Evolutionary conservation across 2,329 filamentous ascomycete species (phyloP).

Genomic region (Myriosclerotinia scirpicola): DNA sequence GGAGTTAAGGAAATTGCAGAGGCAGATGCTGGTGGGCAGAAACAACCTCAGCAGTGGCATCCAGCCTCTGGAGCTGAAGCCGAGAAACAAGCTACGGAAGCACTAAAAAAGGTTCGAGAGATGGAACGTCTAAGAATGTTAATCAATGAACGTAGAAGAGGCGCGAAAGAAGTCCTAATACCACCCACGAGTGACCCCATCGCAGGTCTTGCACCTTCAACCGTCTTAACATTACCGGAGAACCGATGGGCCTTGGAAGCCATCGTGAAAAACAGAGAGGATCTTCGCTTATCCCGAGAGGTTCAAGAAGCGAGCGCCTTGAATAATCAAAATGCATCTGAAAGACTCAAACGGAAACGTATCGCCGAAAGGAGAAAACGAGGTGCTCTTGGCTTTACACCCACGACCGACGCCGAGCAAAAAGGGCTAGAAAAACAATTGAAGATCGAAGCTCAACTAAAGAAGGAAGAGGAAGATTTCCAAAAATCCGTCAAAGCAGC

Average conservation of each 20-base stretch:
- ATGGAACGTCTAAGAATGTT: constrained; percentile 1
- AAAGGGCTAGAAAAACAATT: background rate
- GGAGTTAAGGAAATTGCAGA: background rate
- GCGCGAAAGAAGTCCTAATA: background rate
- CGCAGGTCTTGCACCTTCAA: constrained; percentile 9
- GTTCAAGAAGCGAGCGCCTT: background rate
- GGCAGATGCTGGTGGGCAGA: background rate
- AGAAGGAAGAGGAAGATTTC: background rate
- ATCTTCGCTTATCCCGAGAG: background rate
- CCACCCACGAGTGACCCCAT: constrained; percentile 5
- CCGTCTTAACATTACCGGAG: background rate
- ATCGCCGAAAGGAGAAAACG: background rate
- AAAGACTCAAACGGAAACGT: constrained; percentile 12
- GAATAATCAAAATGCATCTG: constrained; percentile 6
- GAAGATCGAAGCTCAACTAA: background rate
- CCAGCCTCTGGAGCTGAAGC: background rate
- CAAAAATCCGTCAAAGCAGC: no score
- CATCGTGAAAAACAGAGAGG: constrained; percentile 3
- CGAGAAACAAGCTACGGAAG: background rate
- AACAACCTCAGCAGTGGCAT: background rate
- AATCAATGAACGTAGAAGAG: background rate
- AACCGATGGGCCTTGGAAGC: constrained; percentile 10
- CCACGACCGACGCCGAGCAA: background rate
- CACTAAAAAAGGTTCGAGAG: constrained; percentile 1
- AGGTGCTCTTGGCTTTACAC: background rate